Conservation (phyloP, 306 rosid species). For the Mucuna pruriens region DNA sequence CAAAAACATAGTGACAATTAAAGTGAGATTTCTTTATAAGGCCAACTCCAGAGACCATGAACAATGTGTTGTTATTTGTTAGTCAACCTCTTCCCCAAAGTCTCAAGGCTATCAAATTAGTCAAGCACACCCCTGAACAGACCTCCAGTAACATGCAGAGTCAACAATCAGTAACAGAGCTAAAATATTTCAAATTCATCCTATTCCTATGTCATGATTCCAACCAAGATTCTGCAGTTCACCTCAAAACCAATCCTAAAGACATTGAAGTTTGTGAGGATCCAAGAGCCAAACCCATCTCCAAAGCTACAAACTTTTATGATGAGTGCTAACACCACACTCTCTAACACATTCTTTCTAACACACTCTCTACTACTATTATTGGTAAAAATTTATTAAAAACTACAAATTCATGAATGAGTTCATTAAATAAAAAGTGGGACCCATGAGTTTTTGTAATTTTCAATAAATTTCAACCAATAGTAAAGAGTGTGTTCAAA, state of each 20-base stretch:
- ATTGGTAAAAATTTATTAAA: no score
- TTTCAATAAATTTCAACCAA: no score
- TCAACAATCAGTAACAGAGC: not conserved
- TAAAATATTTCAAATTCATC: not conserved
- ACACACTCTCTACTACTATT: no score
- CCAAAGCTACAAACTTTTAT: conserved; percentile 29
- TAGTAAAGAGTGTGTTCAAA: no score
- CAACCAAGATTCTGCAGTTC: not conserved
- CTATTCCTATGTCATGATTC: not conserved
- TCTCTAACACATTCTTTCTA: no score
- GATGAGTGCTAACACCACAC: no score
- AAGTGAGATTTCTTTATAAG: conserved; percentile 1
- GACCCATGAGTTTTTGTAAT: no score
- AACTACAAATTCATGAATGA: no score
- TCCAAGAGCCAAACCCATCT: conserved; percentile 13
- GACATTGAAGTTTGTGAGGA: not conserved
- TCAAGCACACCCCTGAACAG: not conserved
- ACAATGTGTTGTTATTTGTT: not conserved
- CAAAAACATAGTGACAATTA: not conserved
- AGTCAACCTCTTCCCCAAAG: conserved; percentile 8
- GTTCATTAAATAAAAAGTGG: no score
- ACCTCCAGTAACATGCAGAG: conserved; percentile 21
- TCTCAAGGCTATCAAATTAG: not conserved
- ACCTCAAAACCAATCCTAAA: not conserved
- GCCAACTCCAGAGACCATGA: conserved; percentile 14